Percentiles rank a stretch among this genome's conserved stretches.
phyloP scores from a whole-genome alignment of 176 grass and related monocot genomes.

The Triticum timopheevii region DNA sequence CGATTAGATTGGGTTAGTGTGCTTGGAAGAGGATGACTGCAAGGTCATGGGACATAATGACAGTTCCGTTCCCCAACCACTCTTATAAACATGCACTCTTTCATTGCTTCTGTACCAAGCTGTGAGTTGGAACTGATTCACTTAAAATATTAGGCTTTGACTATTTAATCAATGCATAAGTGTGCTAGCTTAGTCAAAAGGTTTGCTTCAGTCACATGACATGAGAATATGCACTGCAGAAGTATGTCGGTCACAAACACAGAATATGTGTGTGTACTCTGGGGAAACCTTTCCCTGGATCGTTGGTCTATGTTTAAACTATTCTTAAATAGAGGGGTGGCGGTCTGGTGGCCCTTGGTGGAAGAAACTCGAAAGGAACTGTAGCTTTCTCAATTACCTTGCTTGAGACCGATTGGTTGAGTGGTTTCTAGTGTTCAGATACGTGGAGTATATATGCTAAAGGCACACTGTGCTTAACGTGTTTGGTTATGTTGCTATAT shows the following conservation, averaged over 20 bases:
- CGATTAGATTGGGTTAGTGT: not conserved
- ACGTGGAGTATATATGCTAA: constrained; percentile 8
- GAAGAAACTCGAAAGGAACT: not conserved
- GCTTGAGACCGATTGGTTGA: constrained; percentile 16
- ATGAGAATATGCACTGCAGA: constrained; percentile 18
- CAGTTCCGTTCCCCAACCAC: not conserved
- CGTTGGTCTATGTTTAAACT: not conserved
- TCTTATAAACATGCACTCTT: not conserved
- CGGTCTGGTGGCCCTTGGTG: constrained; percentile 12
- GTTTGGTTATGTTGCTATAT: constrained; percentile 10
- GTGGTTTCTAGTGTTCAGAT: constrained; percentile 33
- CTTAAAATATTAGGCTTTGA: constrained; percentile 5
- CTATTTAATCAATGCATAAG: not conserved
- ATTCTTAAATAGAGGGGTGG: constrained; percentile 12
- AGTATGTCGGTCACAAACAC: constrained; percentile 12
- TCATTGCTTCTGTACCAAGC: not conserved
- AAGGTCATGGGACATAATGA: not conserved
- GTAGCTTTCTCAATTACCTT: constrained; percentile 25
- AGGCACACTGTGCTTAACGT: not conserved
- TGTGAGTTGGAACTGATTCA: constrained; percentile 5
- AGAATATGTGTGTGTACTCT: not conserved
- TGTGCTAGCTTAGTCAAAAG: not conserved
- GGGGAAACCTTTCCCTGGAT: not conserved
- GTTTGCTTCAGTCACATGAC: not conserved
- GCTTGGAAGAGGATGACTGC: not conserved